Percentiles rank a stretch among this genome's conserved stretches.
Conservation (phyloP, 148 eudicot species). For the Vaccinium vitisidaea region DNA sequence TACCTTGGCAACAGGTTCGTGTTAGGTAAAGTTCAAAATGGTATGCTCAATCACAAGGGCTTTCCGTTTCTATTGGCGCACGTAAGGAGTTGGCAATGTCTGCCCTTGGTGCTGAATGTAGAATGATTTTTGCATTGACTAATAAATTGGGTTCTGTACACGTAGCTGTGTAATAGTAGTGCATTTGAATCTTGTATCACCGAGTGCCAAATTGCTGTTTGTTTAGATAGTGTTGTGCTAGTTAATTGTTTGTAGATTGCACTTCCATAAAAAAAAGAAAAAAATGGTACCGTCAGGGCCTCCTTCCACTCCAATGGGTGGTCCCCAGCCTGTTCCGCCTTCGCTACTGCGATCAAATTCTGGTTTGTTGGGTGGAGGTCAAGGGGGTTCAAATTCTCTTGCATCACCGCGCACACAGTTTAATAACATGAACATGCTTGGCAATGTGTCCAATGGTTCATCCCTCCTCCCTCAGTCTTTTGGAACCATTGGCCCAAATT, state of each 20-base stretch:
- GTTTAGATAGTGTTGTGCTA: slow-evolving; percentile 29
- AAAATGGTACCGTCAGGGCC: slow-evolving; percentile 89
- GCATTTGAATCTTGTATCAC: slow-evolving; percentile 12
- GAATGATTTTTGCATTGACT: slow-evolving; percentile 21
- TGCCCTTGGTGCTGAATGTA: slow-evolving; percentile 24
- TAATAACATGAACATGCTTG: slow-evolving; percentile 71
- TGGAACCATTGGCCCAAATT: slow-evolving; percentile 59
- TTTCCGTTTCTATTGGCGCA: slow-evolving; percentile 26
- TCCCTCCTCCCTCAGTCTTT: slow-evolving; percentile 77
- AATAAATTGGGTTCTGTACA: slow-evolving; percentile 2
- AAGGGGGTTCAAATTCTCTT: slow-evolving; percentile 64
- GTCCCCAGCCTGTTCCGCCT: slow-evolving; percentile 66
- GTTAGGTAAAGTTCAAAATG: slow-evolving; percentile 22
- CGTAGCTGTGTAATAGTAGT: slow-evolving; percentile 17
- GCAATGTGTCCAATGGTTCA: slow-evolving; percentile 70
- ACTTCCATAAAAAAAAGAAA: background rate
- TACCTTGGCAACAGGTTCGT: slow-evolving; percentile 26
- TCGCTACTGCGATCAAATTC: slow-evolving; percentile 77
- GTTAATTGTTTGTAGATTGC: slow-evolving; percentile 18
- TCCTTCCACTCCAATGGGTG: slow-evolving; percentile 74
- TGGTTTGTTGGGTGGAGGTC: slow-evolving; percentile 61
- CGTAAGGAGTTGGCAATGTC: slow-evolving; percentile 29
- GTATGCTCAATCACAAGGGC: slow-evolving; percentile 34
- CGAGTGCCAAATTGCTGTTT: slow-evolving; percentile 24
- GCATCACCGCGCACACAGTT: slow-evolving; percentile 69